Evolutionary conservation across 768 basidiomycete genomes (phyloP), one percentile per base, ranked within the genome.

Genomic region (Ephemerocybe angulata): DNA sequence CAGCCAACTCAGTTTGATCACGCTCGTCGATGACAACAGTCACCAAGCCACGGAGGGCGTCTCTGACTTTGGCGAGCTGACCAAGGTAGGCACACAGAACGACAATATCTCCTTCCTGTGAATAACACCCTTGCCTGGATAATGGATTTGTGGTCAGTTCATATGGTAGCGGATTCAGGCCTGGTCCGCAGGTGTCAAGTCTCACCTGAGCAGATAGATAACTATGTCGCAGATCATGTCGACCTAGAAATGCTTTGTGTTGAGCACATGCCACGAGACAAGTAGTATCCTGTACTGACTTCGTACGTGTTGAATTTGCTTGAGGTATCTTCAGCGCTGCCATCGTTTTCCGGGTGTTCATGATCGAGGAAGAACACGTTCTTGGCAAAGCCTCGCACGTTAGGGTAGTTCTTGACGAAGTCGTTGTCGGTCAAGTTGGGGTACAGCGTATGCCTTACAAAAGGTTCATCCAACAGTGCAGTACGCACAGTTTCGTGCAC

Each of bases 281-380:
- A 22, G 29, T 3, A 11, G 17, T 35, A 7, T 1, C 10, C 13
- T 1, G 22, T 11, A 54, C 68, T 22, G 43, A 85, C 88, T 77
- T 92, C 90, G 52, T 80, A 86, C 3, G 62, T 69, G 62, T 90
- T 90, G 63, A 72, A 81, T 58, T 85, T 90, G 51, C 84, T 86
- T 0, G 75, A 74, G 0, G 82, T 80, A n/a, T 89, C 85, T 7
- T 85, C 83, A 7, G 59, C 69, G 1, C 76, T 78, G 0, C 79
- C 80, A 3, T 50, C 48, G 29, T 81, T 82, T 65, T 92, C 90
- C 44, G 63, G 67, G 61, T 89, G 75, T 3, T 64, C 68, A 57
- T 91, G 89, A 10, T 77, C 76, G 51, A 89, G 60, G 69, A 91
- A 91, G 65, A 81, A 88, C 1, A 90, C 70, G 55, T 88, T 81